Percentiles rank a stretch among this genome's conserved stretches.
Evolutionary conservation across 768 basidiomycete genomes (phyloP).

Genomic region (Tephrocybe sp.): DNA sequence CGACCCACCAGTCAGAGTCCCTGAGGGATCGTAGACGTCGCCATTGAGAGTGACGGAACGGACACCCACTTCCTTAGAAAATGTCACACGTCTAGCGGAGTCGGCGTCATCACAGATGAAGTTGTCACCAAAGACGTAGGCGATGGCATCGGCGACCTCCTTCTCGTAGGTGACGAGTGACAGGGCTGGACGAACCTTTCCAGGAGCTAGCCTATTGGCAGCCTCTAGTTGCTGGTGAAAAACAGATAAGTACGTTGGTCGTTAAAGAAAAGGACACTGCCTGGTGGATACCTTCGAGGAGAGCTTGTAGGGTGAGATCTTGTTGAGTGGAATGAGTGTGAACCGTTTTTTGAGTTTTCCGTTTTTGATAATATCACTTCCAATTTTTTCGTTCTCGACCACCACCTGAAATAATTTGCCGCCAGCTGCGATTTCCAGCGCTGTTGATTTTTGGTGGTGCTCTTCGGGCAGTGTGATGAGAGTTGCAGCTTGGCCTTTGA

Average conservation of each 20-base stretch:
- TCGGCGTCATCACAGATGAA: conserved; percentile 89
- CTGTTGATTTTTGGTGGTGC: conserved; percentile 80
- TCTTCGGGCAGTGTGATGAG: conserved; percentile 73
- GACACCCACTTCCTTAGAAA: conserved; percentile 63
- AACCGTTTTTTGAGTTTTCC: conserved; percentile 79
- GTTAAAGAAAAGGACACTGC: neutral
- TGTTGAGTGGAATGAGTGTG: conserved; percentile 92
- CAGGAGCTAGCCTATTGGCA: conserved; percentile 70
- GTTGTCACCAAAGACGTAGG: conserved; percentile 91
- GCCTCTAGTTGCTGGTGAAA: conserved; percentile 67
- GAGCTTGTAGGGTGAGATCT: conserved; percentile 68
- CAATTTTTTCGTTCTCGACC: conserved; percentile 87
- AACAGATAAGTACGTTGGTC: neutral
- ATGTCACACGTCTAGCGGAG: conserved; percentile 86
- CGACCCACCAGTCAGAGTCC: conserved; percentile 89
- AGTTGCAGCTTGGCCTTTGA: conserved; percentile 91
- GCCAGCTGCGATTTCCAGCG: conserved; percentile 91
- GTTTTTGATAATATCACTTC: conserved; percentile 79
- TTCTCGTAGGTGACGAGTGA: conserved; percentile 81
- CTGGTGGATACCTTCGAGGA: conserved; percentile 40
- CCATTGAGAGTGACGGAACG: conserved; percentile 93
- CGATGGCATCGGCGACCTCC: conserved; percentile 86
- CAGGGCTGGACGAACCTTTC: conserved; percentile 85
- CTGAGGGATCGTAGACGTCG: conserved; percentile 95
- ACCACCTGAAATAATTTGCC: conserved; percentile 91